Percentiles rank a stretch among this genome's conserved stretches.
Evolutionary conservation across 2,329 filamentous ascomycete species (phyloP).

Genomic region (Stachybotrys chartarum): DNA sequence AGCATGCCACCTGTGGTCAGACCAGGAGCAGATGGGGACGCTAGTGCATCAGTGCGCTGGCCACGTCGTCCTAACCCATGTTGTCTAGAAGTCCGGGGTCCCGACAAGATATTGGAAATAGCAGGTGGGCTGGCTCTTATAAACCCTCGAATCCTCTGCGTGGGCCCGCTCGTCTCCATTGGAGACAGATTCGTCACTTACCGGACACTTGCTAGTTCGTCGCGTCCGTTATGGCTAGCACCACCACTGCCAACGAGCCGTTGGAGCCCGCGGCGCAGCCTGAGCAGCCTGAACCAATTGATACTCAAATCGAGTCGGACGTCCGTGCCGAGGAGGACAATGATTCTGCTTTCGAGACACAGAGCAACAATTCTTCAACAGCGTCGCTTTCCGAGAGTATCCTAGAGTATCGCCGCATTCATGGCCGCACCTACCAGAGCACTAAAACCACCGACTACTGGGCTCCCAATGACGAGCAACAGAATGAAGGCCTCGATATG

Average conservation of each 20-base stretch:
- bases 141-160: background rate
- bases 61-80: background rate
- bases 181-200: background rate
- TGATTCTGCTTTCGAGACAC: background rate
- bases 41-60: background rate
- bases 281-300: background rate
- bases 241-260: background rate
- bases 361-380: background rate
- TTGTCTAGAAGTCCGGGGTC: background rate
- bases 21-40: background rate
- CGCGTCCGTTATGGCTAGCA: background rate
- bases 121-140: background rate
- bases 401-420: background rate
- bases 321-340: background rate
- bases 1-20: background rate
- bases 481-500: slow-evolving; percentile 16
- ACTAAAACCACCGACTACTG: slow-evolving; percentile 2
- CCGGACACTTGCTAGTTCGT: background rate
- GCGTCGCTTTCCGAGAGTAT: background rate
- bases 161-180: background rate
- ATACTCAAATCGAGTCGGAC: background rate
- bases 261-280: background rate
- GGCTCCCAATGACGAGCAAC: slow-evolving; percentile 18
- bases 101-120: background rate
- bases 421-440: background rate